Base-by-base conservation (phyloP, 768 basidiomycete genomes). In the Calocera viscosa region DNA sequence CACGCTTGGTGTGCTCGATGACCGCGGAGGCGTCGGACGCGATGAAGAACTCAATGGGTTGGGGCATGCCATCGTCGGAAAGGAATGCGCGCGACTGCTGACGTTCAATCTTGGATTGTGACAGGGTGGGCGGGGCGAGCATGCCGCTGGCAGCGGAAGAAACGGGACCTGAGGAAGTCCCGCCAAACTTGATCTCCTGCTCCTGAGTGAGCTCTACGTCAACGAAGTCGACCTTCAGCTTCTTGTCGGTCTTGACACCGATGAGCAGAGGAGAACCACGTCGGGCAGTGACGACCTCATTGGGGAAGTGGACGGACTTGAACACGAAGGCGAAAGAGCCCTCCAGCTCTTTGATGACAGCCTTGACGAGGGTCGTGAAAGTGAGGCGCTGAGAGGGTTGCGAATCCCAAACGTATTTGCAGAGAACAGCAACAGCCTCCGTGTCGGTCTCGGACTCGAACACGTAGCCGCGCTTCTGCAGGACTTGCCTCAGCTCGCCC, bases 241-340 rank as follows among this genome's bases (percentile, higher is more conserved):
- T 98, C 83, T 96, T 94, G 76, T 99, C 95, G 19, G 96, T 98
- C 87, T 98, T 98, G 75, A 99, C 95, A 80, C 96, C 96, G 73
- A 99, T 86, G 67, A 98, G 79, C 33, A 99, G 85, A 32, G 96
- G 96, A 16, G 95, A 97, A 72, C 96, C 96, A 73, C 96, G 90
- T 72, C 94, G 93, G 67, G 94, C 93, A 64, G 91, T 90, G 69
- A 98, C 94, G 70, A 94, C 85, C 76, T 98, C 91, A 71, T 95
- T 90, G 47, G 96, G 96, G 82, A 86, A 99, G 80, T 98, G 94
- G 35, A 76, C 77, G 3, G 94, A 96, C 80, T 96, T 98, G 89
- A 99, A 97, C 71, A 97, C 94, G 78, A 99, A 95, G 19, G 96
- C 96, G 72, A 98, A 99, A 1, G 96, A 97, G 43, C 96, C 96